These are phyloP conservation scores for Gossypium anomalum DNA, from an alignment of 345 rosid genomes.

Conservation along the genomic window DNA sequence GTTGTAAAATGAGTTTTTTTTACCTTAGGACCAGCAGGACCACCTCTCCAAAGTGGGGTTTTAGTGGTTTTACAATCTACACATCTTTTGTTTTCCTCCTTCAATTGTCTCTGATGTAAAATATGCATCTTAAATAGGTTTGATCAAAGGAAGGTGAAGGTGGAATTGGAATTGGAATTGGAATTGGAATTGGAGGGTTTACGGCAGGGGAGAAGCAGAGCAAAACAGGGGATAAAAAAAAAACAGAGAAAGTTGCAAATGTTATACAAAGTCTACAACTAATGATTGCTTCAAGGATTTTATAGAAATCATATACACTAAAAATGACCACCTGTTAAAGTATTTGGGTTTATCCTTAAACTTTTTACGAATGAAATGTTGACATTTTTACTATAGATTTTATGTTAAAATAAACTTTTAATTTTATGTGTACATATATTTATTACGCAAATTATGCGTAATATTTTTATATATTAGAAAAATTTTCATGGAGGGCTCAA, in stretches of 20 bases:
- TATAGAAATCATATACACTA: too few species aligned
- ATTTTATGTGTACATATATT: too few species aligned
- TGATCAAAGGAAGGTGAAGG: too few species aligned
- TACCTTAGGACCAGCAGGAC: conserved; percentile 86
- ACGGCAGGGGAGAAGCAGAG: neutral
- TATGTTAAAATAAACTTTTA: too few species aligned
- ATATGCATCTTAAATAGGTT: neutral
- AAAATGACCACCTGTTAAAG: too few species aligned
- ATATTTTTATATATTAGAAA: too few species aligned
- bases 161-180: too few species aligned
- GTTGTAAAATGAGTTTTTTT: neutral
- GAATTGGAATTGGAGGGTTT: neutral
- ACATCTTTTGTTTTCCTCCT: conserved; percentile 33
- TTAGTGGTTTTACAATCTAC: conserved; percentile 63
- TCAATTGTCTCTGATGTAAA: neutral
- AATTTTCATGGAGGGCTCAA: too few species aligned
- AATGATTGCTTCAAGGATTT: neutral
- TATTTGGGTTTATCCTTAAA: too few species aligned
- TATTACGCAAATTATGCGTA: too few species aligned
- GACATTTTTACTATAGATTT: too few species aligned
- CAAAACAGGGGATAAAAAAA: neutral
- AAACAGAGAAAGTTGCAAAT: neutral
- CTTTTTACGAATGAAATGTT: too few species aligned
- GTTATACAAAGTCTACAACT: neutral
- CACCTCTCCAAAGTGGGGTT: conserved; percentile 85